A percentile compares a stretch with the other conserved stretches of the same genome.
These are phyloP conservation scores for Knufia petricola DNA, from an alignment of 2,329 filamentous ascomycete genomes.

Conservation along the genomic window DNA sequence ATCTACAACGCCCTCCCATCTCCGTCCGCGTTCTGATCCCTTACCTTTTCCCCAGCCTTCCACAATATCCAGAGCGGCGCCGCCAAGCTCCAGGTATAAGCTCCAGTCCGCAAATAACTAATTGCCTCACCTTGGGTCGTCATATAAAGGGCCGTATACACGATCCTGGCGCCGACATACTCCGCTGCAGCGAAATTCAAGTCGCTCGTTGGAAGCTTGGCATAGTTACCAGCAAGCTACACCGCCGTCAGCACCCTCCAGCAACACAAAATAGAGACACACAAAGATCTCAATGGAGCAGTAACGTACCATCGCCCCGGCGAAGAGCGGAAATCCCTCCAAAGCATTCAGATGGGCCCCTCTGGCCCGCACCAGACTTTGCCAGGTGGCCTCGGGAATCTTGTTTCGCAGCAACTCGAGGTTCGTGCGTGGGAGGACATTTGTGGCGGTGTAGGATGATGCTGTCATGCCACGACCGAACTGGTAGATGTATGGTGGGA, in stretches of 20 bases:
- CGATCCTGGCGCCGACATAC: conserved; percentile 26
- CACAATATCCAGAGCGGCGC: conserved; percentile 27
- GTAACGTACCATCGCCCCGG: conserved; percentile 27
- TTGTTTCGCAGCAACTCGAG: conserved; percentile 24
- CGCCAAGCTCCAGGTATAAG: conserved; percentile 28
- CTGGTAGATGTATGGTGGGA: conserved; percentile 27
- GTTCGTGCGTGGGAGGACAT: conserved; percentile 28
- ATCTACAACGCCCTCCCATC: too few relatives aligned
- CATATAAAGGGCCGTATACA: conserved; percentile 30
- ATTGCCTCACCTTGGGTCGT: conserved; percentile 26
- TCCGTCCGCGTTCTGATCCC: neutral
- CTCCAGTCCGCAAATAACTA: conserved; percentile 27
- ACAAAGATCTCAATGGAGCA: neutral
- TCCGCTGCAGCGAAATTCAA: conserved; percentile 27
- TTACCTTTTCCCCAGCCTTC: conserved; percentile 24
- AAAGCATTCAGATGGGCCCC: conserved; percentile 30
- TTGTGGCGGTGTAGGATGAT: conserved; percentile 24
- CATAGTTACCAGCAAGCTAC: conserved; percentile 28
- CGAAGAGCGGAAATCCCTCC: conserved; percentile 29
- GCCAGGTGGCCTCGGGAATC: conserved; percentile 20
- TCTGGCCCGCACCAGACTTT: conserved; percentile 24
- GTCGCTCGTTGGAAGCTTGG: conserved; percentile 25
- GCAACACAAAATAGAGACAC: too few relatives aligned
- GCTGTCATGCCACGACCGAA: conserved; percentile 27
- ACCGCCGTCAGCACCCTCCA: neutral